These are phyloP conservation scores for Jacaranda mimosifolia DNA, from an alignment of 257 asterid species.

Conservation along the genomic window DNA sequence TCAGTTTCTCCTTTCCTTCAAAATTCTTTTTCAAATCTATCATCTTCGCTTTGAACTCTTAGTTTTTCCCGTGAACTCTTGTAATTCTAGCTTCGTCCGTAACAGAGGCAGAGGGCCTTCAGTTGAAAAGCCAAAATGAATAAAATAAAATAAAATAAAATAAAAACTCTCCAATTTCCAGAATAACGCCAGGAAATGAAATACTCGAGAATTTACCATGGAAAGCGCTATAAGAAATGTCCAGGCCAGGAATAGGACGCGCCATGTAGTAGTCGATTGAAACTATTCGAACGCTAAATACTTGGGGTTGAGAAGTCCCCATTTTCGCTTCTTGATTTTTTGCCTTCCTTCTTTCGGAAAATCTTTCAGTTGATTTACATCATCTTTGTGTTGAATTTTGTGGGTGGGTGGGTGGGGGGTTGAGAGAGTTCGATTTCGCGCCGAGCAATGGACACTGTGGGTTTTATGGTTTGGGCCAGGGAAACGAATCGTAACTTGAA, in stretches of 20 bases:
- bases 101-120: not conserved
- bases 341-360: constrained; percentile 12
- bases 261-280: constrained; percentile 87
- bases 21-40: too few species aligned
- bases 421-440: constrained; percentile 31
- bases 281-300: constrained; percentile 81
- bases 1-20: too few species aligned
- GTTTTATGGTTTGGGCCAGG: not conserved
- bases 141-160: not conserved
- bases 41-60: too few species aligned
- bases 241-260: constrained; percentile 74
- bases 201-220: constrained; percentile 54
- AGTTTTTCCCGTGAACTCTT: too few species aligned
- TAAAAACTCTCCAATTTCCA: not conserved
- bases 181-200: not conserved
- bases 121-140: not conserved
- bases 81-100: too few species aligned
- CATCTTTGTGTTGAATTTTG: constrained; percentile 16
- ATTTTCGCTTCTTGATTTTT: constrained; percentile 39
- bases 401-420: not conserved
- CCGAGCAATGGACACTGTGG: constrained; percentile 20
- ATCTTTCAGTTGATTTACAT: constrained; percentile 23
- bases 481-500: not conserved
- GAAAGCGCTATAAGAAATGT: constrained; percentile 71
- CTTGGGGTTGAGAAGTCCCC: constrained; percentile 61